These are phyloP conservation scores for Phytopythium delawarense DNA, from an alignment of 352 stramenopile genomes.

Conservation along the genomic window DNA sequence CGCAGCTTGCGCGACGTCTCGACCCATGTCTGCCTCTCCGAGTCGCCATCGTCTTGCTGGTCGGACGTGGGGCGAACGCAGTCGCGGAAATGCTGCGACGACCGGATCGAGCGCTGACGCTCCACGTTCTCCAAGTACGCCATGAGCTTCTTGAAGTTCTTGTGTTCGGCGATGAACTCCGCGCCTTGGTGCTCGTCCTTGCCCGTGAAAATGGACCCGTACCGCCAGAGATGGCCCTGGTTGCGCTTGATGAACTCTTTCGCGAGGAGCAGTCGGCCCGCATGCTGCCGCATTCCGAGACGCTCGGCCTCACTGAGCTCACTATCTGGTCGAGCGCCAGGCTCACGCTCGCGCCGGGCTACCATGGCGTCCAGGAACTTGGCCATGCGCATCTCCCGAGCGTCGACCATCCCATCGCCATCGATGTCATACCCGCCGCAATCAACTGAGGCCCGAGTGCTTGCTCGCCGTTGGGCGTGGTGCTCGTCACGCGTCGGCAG, in stretches of 20 bases:
- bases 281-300: conserved; percentile 42
- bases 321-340: conserved; percentile 5
- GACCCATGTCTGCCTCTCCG: conserved; percentile 42
- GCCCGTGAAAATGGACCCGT: conserved; percentile 56
- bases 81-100: conserved; percentile 43
- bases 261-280: conserved; percentile 51
- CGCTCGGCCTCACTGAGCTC: conserved; percentile 29
- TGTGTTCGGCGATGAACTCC: conserved; percentile 47
- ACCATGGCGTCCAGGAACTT: conserved; percentile 63
- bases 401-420: conserved; percentile 55
- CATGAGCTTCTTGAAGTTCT: conserved; percentile 65
- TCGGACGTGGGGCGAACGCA: conserved; percentile 18
- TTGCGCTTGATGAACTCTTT: conserved; percentile 73
- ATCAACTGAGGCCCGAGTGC: not conserved
- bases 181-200: conserved; percentile 56
- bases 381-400: conserved; percentile 61
- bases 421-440: conserved; percentile 54
- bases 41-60: not conserved
- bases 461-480: not conserved
- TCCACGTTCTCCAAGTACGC: conserved; percentile 56
- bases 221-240: conserved; percentile 57
- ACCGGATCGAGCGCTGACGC: conserved; percentile 52
- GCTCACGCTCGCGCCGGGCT: conserved; percentile 22
- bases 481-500: conserved; percentile 7
- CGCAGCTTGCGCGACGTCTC: conserved; percentile 57